A percentile compares a stretch with the other conserved stretches of the same genome.
Conservation (phyloP, 805 yeast genomes). For the Phaffomyces antillensis region DNA sequence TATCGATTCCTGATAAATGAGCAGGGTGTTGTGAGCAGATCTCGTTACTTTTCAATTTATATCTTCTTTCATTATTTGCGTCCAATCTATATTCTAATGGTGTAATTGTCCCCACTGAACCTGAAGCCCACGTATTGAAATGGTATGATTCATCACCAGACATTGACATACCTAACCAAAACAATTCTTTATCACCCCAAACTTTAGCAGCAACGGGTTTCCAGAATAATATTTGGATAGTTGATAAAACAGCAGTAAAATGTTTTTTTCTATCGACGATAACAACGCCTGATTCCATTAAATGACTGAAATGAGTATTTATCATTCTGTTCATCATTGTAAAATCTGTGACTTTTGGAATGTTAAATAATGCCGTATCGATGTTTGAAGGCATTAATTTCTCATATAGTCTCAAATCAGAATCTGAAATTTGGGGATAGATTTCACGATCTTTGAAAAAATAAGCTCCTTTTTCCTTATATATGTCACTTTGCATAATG, state of each 20-base stretch:
- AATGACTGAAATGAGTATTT: slow-evolving; percentile 30
- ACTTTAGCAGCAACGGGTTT: slow-evolving; percentile 36
- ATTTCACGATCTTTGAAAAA: slow-evolving; percentile 43
- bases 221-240: slow-evolving; percentile 33
- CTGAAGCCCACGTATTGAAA: slow-evolving; percentile 48
- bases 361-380: slow-evolving; percentile 29
- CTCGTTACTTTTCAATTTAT: slow-evolving; percentile 28
- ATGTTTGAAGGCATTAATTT: slow-evolving; percentile 36
- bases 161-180: slow-evolving; percentile 54
- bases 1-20: slow-evolving; percentile 43
- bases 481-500: slow-evolving; percentile 27
- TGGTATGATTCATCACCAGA: slow-evolving; percentile 48
- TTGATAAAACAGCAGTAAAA: slow-evolving; percentile 39
- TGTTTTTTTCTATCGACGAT: slow-evolving; percentile 40
- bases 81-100: slow-evolving; percentile 15
- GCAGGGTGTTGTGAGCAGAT: slow-evolving; percentile 58
- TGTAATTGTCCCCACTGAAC: slow-evolving; percentile 44
- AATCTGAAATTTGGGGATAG: slow-evolving; percentile 16
- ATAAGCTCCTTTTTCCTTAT: slow-evolving; percentile 27
- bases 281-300: slow-evolving; percentile 40
- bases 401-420: slow-evolving; percentile 32
- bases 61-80: slow-evolving; percentile 11
- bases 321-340: slow-evolving; percentile 34
- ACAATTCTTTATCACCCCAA: slow-evolving; percentile 65
- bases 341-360: slow-evolving; percentile 29